Evolutionary conservation across 345 rosid genomes (phyloP).

Genomic region (Pseudoturritis turrita): DNA sequence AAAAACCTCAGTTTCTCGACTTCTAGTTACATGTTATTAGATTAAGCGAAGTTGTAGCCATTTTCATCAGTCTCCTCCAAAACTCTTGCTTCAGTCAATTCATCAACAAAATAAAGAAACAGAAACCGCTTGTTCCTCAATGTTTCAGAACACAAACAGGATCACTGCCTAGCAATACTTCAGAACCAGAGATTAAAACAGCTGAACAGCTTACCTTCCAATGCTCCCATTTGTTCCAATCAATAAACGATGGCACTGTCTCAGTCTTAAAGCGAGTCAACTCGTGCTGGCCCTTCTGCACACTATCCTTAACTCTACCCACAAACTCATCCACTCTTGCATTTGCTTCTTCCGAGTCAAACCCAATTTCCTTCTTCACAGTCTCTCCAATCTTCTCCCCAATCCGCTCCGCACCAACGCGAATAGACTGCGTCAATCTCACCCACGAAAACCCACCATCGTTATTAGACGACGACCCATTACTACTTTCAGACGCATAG

Average conservation of each 20-base stretch:
- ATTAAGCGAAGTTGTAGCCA: neutral
- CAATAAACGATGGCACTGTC: slow-evolving; percentile 47
- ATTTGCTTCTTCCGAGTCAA: slow-evolving; percentile 49
- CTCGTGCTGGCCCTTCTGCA: slow-evolving; percentile 40
- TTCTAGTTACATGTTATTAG: neutral
- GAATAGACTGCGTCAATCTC: slow-evolving; percentile 41
- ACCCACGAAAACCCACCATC: slow-evolving; percentile 55
- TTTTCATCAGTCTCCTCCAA: neutral
- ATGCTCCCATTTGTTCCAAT: slow-evolving; percentile 75
- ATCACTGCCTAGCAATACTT: neutral
- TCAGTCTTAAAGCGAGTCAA: slow-evolving; percentile 49
- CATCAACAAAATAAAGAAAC: neutral
- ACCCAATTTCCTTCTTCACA: slow-evolving; percentile 62
- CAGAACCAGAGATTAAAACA: neutral
- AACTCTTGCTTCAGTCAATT: neutral
- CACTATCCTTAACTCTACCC: slow-evolving; percentile 37
- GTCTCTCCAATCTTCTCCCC: slow-evolving; percentile 55
- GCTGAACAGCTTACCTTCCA: slow-evolving; percentile 63
- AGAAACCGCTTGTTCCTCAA: neutral
- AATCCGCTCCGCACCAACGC: slow-evolving; percentile 49
- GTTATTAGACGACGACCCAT: slow-evolving; percentile 36
- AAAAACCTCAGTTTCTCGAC: neutral
- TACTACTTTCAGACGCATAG: slow-evolving; percentile 41
- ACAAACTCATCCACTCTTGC: slow-evolving; percentile 40
- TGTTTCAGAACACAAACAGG: neutral